Evolutionary conservation across 768 basidiomycete species (phyloP).

Genomic region (Leccinum olivaceopallidum): DNA sequence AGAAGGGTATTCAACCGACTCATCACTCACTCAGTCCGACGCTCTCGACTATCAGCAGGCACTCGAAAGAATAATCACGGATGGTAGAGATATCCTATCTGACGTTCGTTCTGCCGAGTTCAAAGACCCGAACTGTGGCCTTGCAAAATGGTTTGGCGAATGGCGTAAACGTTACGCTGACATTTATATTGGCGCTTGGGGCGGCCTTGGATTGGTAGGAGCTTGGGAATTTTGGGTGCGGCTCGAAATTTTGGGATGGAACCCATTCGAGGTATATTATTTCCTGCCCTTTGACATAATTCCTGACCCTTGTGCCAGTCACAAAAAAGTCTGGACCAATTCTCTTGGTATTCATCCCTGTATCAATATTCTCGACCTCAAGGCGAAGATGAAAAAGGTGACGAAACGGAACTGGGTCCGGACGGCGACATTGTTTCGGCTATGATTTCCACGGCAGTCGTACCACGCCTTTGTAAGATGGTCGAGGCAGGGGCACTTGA

Average conservation of each 20-base stretch:
- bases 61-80: conserved; percentile 48
- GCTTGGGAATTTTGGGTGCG: conserved; percentile 97
- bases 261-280: conserved; percentile 70
- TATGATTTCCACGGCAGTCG: conserved; percentile 82
- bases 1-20: conserved; percentile 89
- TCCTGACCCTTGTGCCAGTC: conserved; percentile 16
- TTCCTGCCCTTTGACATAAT: neutral
- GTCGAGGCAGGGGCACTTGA: conserved; percentile 83
- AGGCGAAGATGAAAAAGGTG: conserved; percentile 43
- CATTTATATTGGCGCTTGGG: conserved; percentile 86
- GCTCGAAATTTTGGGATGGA: conserved; percentile 85
- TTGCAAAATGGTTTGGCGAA: conserved; percentile 58
- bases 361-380: conserved; percentile 67
- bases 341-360: conserved; percentile 79
- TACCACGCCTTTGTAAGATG: conserved; percentile 71
- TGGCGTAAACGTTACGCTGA: conserved; percentile 83
- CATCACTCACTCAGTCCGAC: conserved; percentile 66
- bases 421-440: conserved; percentile 87
- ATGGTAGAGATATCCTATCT: conserved; percentile 59
- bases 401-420: conserved; percentile 65
- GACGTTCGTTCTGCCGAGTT: conserved; percentile 89
- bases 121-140: conserved; percentile 72
- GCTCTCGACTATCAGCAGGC: conserved; percentile 69
- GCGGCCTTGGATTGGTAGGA: conserved; percentile 80
- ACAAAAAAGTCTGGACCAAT: conserved; percentile 73